Conservation (phyloP, 495 filamentous ascomycete species). For the Aspergillus cristatus region DNA sequence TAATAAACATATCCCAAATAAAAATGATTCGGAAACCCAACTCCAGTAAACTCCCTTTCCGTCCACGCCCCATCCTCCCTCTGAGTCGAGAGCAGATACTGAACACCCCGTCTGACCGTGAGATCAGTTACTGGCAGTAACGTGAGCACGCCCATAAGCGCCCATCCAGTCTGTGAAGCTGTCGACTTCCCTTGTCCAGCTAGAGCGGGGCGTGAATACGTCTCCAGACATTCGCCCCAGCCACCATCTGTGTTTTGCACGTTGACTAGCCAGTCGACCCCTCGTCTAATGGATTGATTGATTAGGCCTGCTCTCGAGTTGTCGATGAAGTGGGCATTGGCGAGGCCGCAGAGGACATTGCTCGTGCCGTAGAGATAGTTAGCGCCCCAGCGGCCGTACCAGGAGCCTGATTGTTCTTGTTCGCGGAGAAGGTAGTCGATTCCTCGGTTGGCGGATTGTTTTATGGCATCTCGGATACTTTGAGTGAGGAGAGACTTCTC, state of each 20-base stretch:
- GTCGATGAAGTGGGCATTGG: constrained; percentile 1
- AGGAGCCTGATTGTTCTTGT: constrained; percentile 21
- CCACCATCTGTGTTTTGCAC: constrained; percentile 26
- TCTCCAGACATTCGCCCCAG: constrained; percentile 23
- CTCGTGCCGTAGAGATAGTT: constrained; percentile 32
- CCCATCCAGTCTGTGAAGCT: constrained; percentile 30
- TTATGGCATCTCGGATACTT: not conserved
- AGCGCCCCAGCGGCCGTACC: constrained; percentile 28
- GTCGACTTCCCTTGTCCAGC: constrained; percentile 16
- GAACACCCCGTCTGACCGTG: constrained; percentile 13
- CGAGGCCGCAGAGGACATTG: constrained; percentile 22
- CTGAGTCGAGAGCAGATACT: constrained; percentile 11
- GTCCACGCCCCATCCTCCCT: constrained; percentile 16
- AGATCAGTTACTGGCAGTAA: constrained; percentile 2
- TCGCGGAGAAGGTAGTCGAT: constrained; percentile 12
- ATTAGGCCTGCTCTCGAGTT: not conserved
- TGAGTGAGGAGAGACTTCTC: not conserved
- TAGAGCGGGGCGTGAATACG: constrained; percentile 12
- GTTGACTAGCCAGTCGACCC: constrained; percentile 14
- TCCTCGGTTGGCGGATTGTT: constrained; percentile 1
- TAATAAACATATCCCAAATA: constrained; percentile 28
- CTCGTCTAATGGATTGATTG: constrained; percentile 1
- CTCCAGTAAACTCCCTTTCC: constrained; percentile 18
- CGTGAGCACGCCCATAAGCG: constrained; percentile 20
- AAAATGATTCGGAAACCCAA: constrained; percentile 25